These are phyloP conservation scores for Hypoxylon cercidicola DNA, from an alignment of 495 filamentous ascomycete genomes.

Conservation along the genomic window DNA sequence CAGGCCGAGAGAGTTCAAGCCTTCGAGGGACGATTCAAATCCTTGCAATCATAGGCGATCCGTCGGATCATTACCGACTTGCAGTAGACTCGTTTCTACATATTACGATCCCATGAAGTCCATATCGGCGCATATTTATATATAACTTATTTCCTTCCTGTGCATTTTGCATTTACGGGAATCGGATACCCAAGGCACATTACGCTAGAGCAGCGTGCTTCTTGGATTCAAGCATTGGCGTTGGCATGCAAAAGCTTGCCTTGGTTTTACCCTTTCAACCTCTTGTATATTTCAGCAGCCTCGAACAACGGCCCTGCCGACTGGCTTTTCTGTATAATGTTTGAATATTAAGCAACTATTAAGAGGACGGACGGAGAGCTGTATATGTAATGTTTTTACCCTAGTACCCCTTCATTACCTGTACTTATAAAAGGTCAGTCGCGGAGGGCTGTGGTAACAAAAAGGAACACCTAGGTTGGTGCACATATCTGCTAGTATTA, in stretches of 20 bases:
- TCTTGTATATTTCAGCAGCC: slow-evolving; percentile 30
- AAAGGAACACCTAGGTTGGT: slow-evolving; percentile 6
- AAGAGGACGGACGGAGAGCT: slow-evolving; percentile 7
- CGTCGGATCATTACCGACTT: not conserved
- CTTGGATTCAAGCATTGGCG: slow-evolving; percentile 30
- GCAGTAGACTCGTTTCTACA: slow-evolving; percentile 17
- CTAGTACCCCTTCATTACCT: slow-evolving; percentile 29
- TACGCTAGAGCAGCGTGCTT: slow-evolving; percentile 29
- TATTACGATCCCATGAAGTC: slow-evolving; percentile 33
- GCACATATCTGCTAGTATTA: slow-evolving; percentile 20
- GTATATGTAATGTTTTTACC: slow-evolving; percentile 34
- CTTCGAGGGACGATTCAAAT: slow-evolving; percentile 59
- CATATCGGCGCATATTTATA: slow-evolving; percentile 18
- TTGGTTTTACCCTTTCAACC: slow-evolving; percentile 24
- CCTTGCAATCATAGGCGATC: slow-evolving; percentile 34
- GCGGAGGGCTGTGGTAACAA: slow-evolving; percentile 9
- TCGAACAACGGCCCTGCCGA: not conserved
- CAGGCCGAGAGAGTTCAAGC: slow-evolving; percentile 58
- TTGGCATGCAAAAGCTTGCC: slow-evolving; percentile 30
- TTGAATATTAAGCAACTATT: slow-evolving; percentile 10
- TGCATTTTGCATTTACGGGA: slow-evolving; percentile 45
- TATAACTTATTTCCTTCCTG: slow-evolving; percentile 21
- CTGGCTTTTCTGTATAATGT: slow-evolving; percentile 29
- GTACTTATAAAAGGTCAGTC: slow-evolving; percentile 32
- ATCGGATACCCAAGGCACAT: slow-evolving; percentile 22